Base-by-base conservation (phyloP, 331 rosid species). In the Cydonia oblonga region DNA sequence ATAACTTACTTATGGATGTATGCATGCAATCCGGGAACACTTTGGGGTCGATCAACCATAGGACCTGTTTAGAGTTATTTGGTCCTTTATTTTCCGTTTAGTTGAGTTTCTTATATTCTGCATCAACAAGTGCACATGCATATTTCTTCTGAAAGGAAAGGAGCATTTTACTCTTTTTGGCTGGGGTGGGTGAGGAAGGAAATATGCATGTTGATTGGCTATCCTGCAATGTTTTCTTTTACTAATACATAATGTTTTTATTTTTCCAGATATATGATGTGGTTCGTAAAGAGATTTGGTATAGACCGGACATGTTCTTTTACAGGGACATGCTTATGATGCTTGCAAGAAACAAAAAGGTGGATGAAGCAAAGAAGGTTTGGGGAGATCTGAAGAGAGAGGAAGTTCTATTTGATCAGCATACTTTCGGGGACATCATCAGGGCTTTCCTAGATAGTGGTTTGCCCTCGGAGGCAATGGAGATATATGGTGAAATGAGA, bases 251-350 rank as follows among this genome's bases (percentile, higher is more conserved):
- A 71, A 75, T 24, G 15, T 32, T 68, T 75, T 54, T 63, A 10
- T 40, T 40, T 40, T 11, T 40, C 46, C 88, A 92, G 97, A 64
- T 92, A 69, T 92, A 92, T 52, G 75, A 90, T 56, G 88, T 88
- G 72, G 92, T 92, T 60, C 90, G 92, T 35, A 86, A 88, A 78
- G 97, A 92, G 76, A 90, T 92, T 75, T 92, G 97, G 97, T 92
- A 92, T 70, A 84, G 96, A 59, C 92, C 96, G 7, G 97, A 92
- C 87, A 90, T 88, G 97, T 89, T 85, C 85, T 92, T 92, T 61
- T 88, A 87, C 40, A 80, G 96, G 73, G 97, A 92, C 82, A 92
- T 90, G 97, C 92, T 92, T 38, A 80, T 88, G 92, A 87, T 84
- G 97, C 96, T 92, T 52, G 90, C 92, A 6, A 87, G 96, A 74